Conservation (phyloP, 257 asterid genomes). For the Solanum clarkiae region DNA sequence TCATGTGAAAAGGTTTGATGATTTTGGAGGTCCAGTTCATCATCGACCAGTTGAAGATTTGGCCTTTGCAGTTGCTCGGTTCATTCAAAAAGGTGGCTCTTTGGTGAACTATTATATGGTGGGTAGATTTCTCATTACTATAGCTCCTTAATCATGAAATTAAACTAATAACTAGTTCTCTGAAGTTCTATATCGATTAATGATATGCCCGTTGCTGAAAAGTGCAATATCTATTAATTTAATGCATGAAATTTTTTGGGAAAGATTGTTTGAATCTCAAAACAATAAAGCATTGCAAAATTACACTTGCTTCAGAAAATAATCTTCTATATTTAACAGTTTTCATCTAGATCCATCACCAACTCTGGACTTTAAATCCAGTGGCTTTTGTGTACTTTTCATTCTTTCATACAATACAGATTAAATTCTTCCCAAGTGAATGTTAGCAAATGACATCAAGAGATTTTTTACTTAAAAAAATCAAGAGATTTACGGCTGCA, state of each 20-base stretch:
- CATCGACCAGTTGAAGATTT: constrained; percentile 95
- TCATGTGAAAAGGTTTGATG: constrained; percentile 58
- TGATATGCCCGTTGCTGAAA: not conserved
- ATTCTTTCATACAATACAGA: not conserved
- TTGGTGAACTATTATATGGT: constrained; percentile 93
- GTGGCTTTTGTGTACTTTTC: not conserved
- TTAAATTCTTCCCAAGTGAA: not conserved
- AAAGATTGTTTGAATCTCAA: not conserved
- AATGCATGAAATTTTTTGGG: not conserved
- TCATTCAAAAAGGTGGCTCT: constrained; percentile 94
- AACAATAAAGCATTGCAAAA: not conserved
- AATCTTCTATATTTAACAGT: not conserved
- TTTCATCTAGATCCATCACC: not conserved
- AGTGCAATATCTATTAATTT: not conserved
- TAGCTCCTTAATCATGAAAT: not conserved
- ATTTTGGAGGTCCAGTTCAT: constrained; percentile 74
- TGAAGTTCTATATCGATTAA: not conserved
- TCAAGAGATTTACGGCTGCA: not conserved
- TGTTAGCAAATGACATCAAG: not conserved
- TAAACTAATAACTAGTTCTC: not conserved
- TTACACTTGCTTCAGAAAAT: not conserved
- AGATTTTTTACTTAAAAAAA: not conserved
- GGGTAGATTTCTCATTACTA: not conserved
- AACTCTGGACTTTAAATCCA: not conserved
- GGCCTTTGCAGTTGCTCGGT: constrained; percentile 88